Conservation (phyloP, 768 basidiomycete species). For the Fomitopsis pulvina region DNA sequence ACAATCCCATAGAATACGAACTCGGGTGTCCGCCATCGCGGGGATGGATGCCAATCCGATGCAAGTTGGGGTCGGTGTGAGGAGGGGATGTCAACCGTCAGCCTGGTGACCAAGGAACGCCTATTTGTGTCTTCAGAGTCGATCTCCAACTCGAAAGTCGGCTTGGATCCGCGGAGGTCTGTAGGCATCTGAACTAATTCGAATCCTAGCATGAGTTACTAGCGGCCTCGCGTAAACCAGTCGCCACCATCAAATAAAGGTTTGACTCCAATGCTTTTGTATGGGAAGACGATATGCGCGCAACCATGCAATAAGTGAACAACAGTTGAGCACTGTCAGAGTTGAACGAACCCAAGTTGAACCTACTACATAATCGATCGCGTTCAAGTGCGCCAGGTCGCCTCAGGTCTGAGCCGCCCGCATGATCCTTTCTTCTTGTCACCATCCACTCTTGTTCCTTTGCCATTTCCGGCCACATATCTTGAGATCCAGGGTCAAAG, state of each 20-base stretch:
- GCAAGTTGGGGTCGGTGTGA: conserved; percentile 26
- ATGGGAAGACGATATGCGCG: too few relatives aligned
- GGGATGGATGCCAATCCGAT: conserved; percentile 23
- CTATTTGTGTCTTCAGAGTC: background rate
- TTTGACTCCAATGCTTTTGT: too few relatives aligned
- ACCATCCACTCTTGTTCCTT: background rate
- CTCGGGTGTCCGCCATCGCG: conserved; percentile 78
- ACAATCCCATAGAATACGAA: conserved; percentile 71
- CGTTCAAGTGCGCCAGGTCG: too few relatives aligned
- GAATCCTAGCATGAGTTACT: conserved; percentile 20
- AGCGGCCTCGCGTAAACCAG: too few relatives aligned
- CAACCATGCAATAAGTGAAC: too few relatives aligned
- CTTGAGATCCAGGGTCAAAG: background rate
- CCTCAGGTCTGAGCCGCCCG: too few relatives aligned
- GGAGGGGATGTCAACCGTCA: conserved; percentile 53
- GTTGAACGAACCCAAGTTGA: too few relatives aligned
- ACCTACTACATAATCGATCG: too few relatives aligned
- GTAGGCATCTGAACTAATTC: conserved; percentile 23
- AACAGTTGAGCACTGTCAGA: too few relatives aligned
- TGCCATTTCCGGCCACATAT: background rate
- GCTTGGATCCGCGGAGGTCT: conserved; percentile 15
- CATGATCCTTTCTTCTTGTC: background rate
- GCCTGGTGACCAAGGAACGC: conserved; percentile 30
- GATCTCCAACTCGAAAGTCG: conserved; percentile 17
- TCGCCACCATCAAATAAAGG: too few relatives aligned